These are phyloP conservation scores for Lecanicillium sp. DNA, from an alignment of 2,329 filamentous ascomycete species.

Conservation along the genomic window DNA sequence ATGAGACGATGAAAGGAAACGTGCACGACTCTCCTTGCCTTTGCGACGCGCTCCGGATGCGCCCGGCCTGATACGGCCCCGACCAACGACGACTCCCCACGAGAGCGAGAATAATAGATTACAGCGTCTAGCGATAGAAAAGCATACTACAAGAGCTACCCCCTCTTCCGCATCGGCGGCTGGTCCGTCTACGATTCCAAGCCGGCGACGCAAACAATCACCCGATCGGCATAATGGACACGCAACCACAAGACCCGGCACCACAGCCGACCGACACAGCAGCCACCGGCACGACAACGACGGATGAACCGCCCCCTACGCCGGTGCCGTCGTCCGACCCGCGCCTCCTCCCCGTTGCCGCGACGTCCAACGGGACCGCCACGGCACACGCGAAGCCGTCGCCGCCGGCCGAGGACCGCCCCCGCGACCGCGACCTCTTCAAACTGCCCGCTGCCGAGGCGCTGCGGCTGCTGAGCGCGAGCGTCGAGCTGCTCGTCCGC, in stretches of 20 bases:
- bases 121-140: no score
- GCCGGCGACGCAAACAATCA: no score
- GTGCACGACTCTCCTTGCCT: conserved; percentile 2
- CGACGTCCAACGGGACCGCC: conserved; percentile 12
- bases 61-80: neutral
- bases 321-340: conserved; percentile 37
- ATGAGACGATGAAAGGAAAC: conserved; percentile 5
- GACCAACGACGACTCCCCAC: neutral
- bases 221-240: no score
- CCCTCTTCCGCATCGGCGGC: neutral
- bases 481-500: conserved; percentile 64
- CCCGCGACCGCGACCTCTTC: conserved; percentile 59
- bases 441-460: conserved; percentile 66
- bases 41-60: conserved; percentile 7
- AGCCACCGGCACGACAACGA: neutral
- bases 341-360: conserved; percentile 21
- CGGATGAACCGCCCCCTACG: conserved; percentile 32
- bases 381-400: conserved; percentile 20
- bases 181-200: conserved; percentile 1
- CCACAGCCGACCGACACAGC: neutral
- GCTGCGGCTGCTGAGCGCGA: conserved; percentile 69
- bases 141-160: neutral
- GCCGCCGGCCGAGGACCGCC: conserved; percentile 22
- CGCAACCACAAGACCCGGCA: conserved; percentile 3
- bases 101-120: neutral